Evolutionary conservation across 2,329 filamentous ascomycete genomes (phyloP).

Genomic region (Stagonosporopsis tanaceti): DNA sequence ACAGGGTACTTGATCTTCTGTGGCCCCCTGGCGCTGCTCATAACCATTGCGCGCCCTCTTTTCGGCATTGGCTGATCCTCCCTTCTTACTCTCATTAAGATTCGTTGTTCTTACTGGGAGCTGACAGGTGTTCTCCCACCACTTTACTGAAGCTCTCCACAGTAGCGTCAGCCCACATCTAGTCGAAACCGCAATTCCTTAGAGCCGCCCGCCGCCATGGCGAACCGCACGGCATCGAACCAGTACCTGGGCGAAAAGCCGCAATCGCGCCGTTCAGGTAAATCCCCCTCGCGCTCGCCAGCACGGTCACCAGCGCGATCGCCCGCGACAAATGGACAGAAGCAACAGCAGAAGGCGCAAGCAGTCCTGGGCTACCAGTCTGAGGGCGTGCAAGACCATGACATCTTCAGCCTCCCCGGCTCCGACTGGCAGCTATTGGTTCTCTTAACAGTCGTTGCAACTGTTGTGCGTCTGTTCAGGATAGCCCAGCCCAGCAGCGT

Average conservation of each 20-base stretch:
- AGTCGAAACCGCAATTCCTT: conserved; percentile 29
- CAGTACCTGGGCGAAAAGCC: conserved; percentile 45
- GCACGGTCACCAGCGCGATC: conserved; percentile 33
- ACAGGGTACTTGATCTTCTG: conserved; percentile 37
- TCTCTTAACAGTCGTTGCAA: conserved; percentile 76
- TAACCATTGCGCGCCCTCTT: conserved; percentile 31
- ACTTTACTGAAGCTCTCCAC: conserved; percentile 20
- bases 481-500: conserved; percentile 97
- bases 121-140: conserved; percentile 21
- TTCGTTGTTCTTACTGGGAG: conserved; percentile 22
- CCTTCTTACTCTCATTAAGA: conserved; percentile 49
- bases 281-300: conserved; percentile 47
- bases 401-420: conserved; percentile 85
- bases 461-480: conserved; percentile 85
- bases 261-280: conserved; percentile 41
- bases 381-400: conserved; percentile 84
- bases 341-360: conserved; percentile 48
- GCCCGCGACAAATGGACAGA: conserved; percentile 22
- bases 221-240: conserved; percentile 42
- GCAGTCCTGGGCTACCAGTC: conserved; percentile 69
- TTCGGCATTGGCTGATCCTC: conserved; percentile 32
- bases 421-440: conserved; percentile 83
- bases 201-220: conserved; percentile 45
- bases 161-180: conserved; percentile 28
- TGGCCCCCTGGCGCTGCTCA: conserved; percentile 33